These are phyloP conservation scores for Eutrema salsugineum DNA, from an alignment of 441 rosid species.

Conservation along the genomic window DNA sequence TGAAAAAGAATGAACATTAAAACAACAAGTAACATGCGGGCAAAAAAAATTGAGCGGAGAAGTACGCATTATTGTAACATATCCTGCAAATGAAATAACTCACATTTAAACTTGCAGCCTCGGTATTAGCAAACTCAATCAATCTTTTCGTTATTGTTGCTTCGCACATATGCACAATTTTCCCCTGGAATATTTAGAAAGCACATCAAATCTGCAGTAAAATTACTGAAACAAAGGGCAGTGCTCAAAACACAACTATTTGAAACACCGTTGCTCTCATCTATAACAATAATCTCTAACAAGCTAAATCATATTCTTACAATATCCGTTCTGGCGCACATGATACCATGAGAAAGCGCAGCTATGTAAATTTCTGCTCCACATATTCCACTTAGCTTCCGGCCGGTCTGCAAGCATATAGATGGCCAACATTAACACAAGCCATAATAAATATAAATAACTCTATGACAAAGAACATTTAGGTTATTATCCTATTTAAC, in stretches of 20 bases:
- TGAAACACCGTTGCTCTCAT: not conserved
- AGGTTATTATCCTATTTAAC: not conserved
- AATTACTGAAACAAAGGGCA: too few species aligned
- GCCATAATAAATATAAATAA: not conserved
- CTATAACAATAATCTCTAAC: not conserved
- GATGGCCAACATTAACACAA: conserved; percentile 8
- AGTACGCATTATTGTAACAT: too few species aligned
- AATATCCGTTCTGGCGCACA: conserved; percentile 65
- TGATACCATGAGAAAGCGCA: conserved; percentile 78
- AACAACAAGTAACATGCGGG: not conserved
- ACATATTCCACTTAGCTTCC: conserved; percentile 95
- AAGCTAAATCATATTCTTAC: conserved; percentile 43
- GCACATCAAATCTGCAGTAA: not conserved
- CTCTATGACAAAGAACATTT: not conserved
- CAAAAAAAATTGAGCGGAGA: not conserved
- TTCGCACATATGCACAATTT: conserved; percentile 76
- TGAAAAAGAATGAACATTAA: not conserved
- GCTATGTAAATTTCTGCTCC: conserved; percentile 91
- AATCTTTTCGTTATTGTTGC: conserved; percentile 78
- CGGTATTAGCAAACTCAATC: conserved; percentile 78
- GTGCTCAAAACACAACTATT: too few species aligned
- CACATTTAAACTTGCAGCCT: conserved; percentile 68
- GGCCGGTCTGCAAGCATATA: conserved; percentile 65
- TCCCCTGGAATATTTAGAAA: conserved; percentile 42
- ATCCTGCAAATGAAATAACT: not conserved